phyloP scores from a whole-genome alignment of 192 early-diverging fungal genomes.

The Lobulomyces angularis region DNA sequence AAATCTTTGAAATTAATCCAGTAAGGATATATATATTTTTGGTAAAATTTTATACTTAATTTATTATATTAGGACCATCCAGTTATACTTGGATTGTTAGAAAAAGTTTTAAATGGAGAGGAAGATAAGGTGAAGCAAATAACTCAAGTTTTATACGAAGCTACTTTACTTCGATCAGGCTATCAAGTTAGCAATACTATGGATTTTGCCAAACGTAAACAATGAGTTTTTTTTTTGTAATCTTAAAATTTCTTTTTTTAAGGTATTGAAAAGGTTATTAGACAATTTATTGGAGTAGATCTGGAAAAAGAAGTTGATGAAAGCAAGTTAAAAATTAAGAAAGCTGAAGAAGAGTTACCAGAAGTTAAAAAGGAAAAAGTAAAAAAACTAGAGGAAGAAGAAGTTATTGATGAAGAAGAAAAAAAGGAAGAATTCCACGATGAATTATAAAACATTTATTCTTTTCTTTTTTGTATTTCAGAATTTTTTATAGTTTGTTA shows the following conservation, averaged over 20 bases:
- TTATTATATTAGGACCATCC: constrained; percentile 23
- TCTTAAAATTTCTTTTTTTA: too few relatives aligned
- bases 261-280: constrained; percentile 24
- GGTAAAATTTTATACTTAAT: neutral
- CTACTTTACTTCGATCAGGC: constrained; percentile 23
- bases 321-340: too few relatives aligned
- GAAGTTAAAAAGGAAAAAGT: constrained; percentile 22
- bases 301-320: constrained; percentile 14
- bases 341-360: too few relatives aligned
- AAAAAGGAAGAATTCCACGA: too few relatives aligned
- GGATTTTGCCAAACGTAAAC: constrained; percentile 21
- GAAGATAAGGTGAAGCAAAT: constrained; percentile 10
- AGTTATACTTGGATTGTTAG: constrained; percentile 19
- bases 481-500: too few relatives aligned
- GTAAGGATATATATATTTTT: constrained; percentile 10
- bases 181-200: constrained; percentile 14
- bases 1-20: constrained; percentile 30
- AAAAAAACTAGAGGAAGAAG: constrained; percentile 3
- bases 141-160: constrained; percentile 25
- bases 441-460: too few relatives aligned
- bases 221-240: too few relatives aligned
- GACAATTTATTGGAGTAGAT: constrained; percentile 18
- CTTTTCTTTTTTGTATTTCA: too few relatives aligned
- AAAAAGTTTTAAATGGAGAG: constrained; percentile 14
- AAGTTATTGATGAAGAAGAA: too few relatives aligned